Percentiles rank a stretch among this genome's conserved stretches.
Evolutionary conservation across 2,329 filamentous ascomycete genomes (phyloP).

Genomic region (Corniculantispora saksenae): DNA sequence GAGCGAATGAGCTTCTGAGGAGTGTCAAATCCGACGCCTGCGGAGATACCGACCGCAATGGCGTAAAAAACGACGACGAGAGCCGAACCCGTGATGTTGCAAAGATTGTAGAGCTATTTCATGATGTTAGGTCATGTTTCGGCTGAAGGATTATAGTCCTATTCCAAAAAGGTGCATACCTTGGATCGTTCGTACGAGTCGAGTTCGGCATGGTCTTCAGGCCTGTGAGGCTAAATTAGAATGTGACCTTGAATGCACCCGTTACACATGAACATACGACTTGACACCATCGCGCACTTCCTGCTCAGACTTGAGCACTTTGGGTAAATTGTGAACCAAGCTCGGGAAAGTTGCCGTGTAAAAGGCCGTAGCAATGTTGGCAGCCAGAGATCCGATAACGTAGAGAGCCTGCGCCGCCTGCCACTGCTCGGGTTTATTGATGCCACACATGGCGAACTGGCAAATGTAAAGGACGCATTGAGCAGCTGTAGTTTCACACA

Average conservation of each 20-base stretch:
- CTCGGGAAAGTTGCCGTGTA: constrained; percentile 25
- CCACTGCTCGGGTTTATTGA: constrained; percentile 23
- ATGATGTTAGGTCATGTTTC: background rate
- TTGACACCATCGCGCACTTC: constrained; percentile 21
- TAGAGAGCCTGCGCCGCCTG: constrained; percentile 23
- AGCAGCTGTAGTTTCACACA: constrained; percentile 8
- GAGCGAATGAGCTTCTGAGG: constrained; percentile 20
- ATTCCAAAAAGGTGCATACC: constrained; percentile 3
- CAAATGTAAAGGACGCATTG: constrained; percentile 21
- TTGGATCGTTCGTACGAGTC: constrained; percentile 26
- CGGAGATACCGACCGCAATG: constrained; percentile 25
- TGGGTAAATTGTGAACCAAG: constrained; percentile 24
- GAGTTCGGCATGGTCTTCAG: constrained; percentile 23
- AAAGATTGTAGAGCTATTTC: constrained; percentile 24
- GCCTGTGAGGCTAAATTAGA: background rate
- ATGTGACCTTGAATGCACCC: too few relatives aligned
- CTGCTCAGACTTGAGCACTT: constrained; percentile 24
- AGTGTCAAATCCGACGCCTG: constrained; percentile 22
- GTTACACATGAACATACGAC: background rate
- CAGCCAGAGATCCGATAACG: constrained; percentile 24
- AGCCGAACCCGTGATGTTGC: constrained; percentile 26
- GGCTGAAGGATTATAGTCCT: background rate
- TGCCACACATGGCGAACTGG: constrained; percentile 26
- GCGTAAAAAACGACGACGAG: constrained; percentile 24
- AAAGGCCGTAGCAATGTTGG: constrained; percentile 25